phyloP scores from a whole-genome alignment of 1,284 basidiomycete genomes.

The Phellopilus nigrolimitatus region DNA sequence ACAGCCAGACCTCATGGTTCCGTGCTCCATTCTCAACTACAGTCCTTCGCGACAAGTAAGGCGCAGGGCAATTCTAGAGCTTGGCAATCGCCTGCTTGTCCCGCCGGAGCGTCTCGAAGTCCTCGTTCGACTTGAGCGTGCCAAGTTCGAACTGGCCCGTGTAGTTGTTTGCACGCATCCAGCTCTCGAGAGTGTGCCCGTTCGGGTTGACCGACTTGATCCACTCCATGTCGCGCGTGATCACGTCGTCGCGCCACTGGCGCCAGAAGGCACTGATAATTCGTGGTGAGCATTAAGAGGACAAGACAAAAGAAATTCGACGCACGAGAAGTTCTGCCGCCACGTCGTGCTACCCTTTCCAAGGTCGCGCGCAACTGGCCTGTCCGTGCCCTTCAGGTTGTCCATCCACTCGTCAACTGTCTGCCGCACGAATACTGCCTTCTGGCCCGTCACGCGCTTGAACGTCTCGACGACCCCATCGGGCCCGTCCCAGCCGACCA shows the following conservation, averaged over 20 bases:
- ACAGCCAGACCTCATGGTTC: too few species aligned
- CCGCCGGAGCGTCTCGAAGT: not conserved
- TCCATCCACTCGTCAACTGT: constrained; percentile 38
- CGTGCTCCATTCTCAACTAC: too few species aligned
- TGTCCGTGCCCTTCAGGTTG: constrained; percentile 31
- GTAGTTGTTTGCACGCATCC: constrained; percentile 27
- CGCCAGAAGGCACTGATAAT: constrained; percentile 34
- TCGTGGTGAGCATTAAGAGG: too few species aligned
- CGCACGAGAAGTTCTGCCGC: constrained; percentile 34
- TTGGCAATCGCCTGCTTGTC: not conserved
- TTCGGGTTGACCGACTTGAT: constrained; percentile 34
- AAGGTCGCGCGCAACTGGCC: constrained; percentile 30
- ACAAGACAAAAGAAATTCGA: not conserved
- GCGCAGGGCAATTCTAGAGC: not conserved
- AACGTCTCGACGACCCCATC: constrained; percentile 35
- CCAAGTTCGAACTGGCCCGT: constrained; percentile 13
- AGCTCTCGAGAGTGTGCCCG: constrained; percentile 26
- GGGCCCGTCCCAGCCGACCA: constrained; percentile 37
- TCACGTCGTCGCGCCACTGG: constrained; percentile 37
- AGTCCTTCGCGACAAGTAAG: too few species aligned
- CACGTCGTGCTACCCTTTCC: constrained; percentile 22
- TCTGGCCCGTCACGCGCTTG: constrained; percentile 39
- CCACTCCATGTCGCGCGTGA: constrained; percentile 41
- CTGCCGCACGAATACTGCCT: constrained; percentile 34
- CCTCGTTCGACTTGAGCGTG: constrained; percentile 23